phyloP scores from a whole-genome alignment of 805 yeast species.

The Schwanniomyces polymorphus region DNA sequence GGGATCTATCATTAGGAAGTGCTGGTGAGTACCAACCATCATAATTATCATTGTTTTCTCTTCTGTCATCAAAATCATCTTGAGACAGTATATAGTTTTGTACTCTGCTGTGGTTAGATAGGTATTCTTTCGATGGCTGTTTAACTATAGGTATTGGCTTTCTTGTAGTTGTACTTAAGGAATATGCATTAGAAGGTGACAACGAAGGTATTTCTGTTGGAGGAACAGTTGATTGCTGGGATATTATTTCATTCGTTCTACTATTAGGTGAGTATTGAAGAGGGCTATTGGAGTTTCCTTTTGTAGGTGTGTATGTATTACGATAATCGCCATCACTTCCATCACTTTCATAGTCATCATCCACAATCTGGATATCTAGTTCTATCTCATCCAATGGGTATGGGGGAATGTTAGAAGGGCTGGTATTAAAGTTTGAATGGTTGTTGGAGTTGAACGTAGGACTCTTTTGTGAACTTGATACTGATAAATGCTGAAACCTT shows the following conservation, averaged over 20 bases:
- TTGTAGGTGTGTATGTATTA: background rate
- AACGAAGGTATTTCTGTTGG: constrained; percentile 13
- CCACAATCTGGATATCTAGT: constrained; percentile 1
- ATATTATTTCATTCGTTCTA: constrained; percentile 4
- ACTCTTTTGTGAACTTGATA: constrained; percentile 1
- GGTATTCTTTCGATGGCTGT: background rate
- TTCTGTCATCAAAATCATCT: constrained; percentile 1
- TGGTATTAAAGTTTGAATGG: background rate
- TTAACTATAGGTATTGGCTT: background rate
- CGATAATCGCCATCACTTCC: background rate
- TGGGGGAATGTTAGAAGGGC: background rate
- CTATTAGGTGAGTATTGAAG: constrained; percentile 1
- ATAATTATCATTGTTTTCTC: background rate
- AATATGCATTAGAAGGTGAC: background rate
- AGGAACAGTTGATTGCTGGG: constrained; percentile 7
- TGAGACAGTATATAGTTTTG: background rate
- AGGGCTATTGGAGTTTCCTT: background rate
- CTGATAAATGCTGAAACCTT: constrained; percentile 11
- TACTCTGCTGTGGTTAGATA: background rate
- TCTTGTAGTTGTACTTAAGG: background rate
- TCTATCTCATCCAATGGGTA: constrained; percentile 4
- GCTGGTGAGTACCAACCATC: constrained; percentile 26
- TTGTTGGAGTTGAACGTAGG: background rate
- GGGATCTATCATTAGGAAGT: constrained; percentile 25
- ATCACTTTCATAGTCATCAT: background rate